phyloP scores from a whole-genome alignment of 257 asterid genomes.

The Lithospermum erythrorhizon region DNA sequence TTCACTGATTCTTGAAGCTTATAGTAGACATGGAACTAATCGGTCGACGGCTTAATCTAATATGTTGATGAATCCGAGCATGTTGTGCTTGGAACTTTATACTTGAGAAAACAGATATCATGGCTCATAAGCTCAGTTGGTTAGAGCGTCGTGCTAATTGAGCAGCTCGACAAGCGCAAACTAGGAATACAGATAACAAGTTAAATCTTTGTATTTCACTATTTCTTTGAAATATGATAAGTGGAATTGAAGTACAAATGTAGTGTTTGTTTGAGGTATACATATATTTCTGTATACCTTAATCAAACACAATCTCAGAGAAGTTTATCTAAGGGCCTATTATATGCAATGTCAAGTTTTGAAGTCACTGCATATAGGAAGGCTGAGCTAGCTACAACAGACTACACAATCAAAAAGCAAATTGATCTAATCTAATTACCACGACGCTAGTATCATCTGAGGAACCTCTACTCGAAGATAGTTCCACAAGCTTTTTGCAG shows the following conservation, averaged over 20 bases:
- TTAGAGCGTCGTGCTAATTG: conserved; percentile 32
- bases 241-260: neutral
- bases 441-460: conserved; percentile 54
- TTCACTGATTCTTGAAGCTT: too few relatives aligned
- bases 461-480: conserved; percentile 61
- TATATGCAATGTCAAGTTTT: too few relatives aligned
- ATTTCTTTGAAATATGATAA: too few relatives aligned
- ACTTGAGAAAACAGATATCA: too few relatives aligned
- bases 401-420: conserved; percentile 13
- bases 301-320: neutral
- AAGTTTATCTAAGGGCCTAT: too few relatives aligned
- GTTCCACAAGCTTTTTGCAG: conserved; percentile 57
- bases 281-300: neutral
- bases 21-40: too few relatives aligned
- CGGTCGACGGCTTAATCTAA: too few relatives aligned
- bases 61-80: too few relatives aligned
- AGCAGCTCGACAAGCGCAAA: too few relatives aligned
- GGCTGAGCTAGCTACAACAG: neutral
- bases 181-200: too few relatives aligned
- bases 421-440: conserved; percentile 46
- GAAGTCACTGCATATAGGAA: neutral
- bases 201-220: too few relatives aligned
- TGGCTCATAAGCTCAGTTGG: conserved; percentile 27
- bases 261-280: neutral
- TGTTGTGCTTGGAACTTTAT: too few relatives aligned